Percentiles rank a stretch among this genome's conserved stretches.
These are phyloP conservation scores for Neofusicoccum sp. DNA, from an alignment of 2,329 filamentous ascomycete genomes.

Conservation along the genomic window DNA sequence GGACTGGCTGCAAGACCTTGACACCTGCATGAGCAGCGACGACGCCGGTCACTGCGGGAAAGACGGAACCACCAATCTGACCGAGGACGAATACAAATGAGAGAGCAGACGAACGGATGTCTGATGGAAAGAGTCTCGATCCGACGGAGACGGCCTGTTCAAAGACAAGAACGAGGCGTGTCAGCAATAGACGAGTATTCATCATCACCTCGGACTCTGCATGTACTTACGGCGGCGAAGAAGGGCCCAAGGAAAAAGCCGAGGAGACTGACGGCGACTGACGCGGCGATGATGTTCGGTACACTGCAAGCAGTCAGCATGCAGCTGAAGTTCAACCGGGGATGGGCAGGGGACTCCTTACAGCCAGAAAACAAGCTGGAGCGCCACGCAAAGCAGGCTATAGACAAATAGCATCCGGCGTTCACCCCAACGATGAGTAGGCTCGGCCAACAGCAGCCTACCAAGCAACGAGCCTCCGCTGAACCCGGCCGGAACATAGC, in stretches of 20 bases:
- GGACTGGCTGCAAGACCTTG: not conserved
- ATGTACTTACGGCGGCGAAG: conserved; percentile 51
- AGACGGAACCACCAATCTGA: conserved; percentile 55
- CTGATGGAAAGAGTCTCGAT: conserved; percentile 51
- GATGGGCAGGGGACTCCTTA: not conserved
- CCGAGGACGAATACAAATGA: conserved; percentile 58
- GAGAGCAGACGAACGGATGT: conserved; percentile 49
- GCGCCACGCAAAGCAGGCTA: conserved; percentile 48
- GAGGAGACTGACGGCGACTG: conserved; percentile 54
- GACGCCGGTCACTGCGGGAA: conserved; percentile 56
- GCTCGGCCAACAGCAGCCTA: conserved; percentile 57
- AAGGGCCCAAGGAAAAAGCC: conserved; percentile 60
- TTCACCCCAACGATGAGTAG: conserved; percentile 59
- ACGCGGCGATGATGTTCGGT: conserved; percentile 48
- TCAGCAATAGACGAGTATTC: not conserved
- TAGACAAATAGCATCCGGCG: conserved; percentile 58
- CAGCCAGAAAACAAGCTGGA: conserved; percentile 63
- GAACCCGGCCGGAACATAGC: conserved; percentile 62
- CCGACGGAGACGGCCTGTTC: conserved; percentile 54
- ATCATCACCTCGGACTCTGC: not conserved
- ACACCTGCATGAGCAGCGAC: conserved; percentile 36
- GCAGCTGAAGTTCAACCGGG: not conserved
- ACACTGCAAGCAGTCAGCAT: conserved; percentile 27
- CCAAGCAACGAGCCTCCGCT: conserved; percentile 59
- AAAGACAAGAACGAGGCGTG: not conserved